Percentiles rank a stretch among this genome's conserved stretches.
These are phyloP conservation scores for Boletus subparvulus DNA, from an alignment of 768 basidiomycete genomes.

Conservation along the genomic window DNA sequence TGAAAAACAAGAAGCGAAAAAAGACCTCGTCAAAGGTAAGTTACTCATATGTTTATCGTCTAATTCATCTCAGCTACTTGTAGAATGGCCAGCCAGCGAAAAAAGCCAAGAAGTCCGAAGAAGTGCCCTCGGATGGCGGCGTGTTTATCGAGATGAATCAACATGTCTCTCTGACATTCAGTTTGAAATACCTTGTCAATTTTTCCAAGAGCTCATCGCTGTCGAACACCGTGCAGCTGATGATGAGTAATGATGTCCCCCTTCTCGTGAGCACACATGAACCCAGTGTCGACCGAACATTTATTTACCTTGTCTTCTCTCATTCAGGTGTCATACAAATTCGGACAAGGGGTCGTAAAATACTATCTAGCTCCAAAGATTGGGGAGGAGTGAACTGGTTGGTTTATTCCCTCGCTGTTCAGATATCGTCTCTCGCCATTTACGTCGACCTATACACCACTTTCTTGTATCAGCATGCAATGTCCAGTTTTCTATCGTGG, in stretches of 20 bases:
- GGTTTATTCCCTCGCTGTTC: constrained; percentile 9
- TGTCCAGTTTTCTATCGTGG: not conserved
- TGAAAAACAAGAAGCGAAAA: constrained; percentile 68
- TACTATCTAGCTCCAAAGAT: constrained; percentile 98
- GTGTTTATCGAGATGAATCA: constrained; percentile 86
- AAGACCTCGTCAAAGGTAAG: constrained; percentile 52
- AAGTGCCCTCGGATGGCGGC: constrained; percentile 52
- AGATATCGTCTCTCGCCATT: constrained; percentile 15
- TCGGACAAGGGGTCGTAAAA: constrained; percentile 82
- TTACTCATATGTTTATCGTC: not conserved
- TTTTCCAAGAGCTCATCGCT: constrained; percentile 88
- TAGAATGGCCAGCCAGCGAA: constrained; percentile 45
- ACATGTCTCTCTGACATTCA: constrained; percentile 90
- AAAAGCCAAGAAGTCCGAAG: constrained; percentile 59
- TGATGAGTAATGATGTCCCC: constrained; percentile 92
- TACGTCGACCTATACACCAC: constrained; percentile 4
- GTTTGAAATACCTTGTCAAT: constrained; percentile 94
- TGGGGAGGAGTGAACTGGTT: constrained; percentile 62
- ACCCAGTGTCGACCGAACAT: not conserved
- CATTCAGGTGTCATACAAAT: constrained; percentile 80
- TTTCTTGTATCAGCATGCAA: constrained; percentile 16
- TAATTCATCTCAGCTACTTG: not conserved
- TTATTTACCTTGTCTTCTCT: not conserved
- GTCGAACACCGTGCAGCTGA: constrained; percentile 69
- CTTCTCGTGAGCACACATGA: constrained; percentile 57